Percentiles rank a stretch among this genome's conserved stretches.
Evolutionary conservation across 1,139 yeast genomes (phyloP).

Genomic region (Scheffersomyces quercinus): DNA sequence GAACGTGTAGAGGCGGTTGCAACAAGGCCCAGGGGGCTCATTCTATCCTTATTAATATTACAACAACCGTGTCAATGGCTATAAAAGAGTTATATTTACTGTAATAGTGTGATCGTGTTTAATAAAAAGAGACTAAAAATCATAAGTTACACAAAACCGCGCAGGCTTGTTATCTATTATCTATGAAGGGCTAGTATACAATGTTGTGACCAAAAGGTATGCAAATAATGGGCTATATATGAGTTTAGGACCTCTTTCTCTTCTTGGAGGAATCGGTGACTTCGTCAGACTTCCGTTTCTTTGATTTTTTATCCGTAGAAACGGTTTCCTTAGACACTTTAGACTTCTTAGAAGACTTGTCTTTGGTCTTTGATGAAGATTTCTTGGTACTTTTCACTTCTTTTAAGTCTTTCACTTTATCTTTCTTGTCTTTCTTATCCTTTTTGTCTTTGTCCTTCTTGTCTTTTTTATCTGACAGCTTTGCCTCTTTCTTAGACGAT

Average conservation of each 20-base stretch:
- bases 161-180: background rate
- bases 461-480: slow-evolving; percentile 10
- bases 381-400: slow-evolving; percentile 9
- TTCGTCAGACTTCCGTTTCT: slow-evolving; percentile 1
- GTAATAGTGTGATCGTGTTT: too few species aligned
- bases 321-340: slow-evolving; percentile 21
- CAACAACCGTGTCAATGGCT: too few species aligned
- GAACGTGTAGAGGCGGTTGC: too few species aligned
- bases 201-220: slow-evolving; percentile 1
- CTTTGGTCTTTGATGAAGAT: slow-evolving; percentile 3
- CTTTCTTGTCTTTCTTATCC: slow-evolving; percentile 11
- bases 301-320: slow-evolving; percentile 2
- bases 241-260: background rate
- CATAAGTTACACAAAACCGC: background rate
- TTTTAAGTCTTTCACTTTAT: slow-evolving; percentile 19
- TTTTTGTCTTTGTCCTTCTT: slow-evolving; percentile 9
- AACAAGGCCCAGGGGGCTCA: too few species aligned
- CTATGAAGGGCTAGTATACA: background rate
- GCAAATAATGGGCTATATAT: slow-evolving; percentile 1
- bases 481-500: slow-evolving; percentile 8
- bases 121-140: background rate
- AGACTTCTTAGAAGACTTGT: background rate
- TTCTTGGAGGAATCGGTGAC: background rate
- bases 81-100: too few species aligned
- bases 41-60: too few species aligned